Conservation (phyloP, 176 grass and related monocot species). For the Alopecurus myosuroides region DNA sequence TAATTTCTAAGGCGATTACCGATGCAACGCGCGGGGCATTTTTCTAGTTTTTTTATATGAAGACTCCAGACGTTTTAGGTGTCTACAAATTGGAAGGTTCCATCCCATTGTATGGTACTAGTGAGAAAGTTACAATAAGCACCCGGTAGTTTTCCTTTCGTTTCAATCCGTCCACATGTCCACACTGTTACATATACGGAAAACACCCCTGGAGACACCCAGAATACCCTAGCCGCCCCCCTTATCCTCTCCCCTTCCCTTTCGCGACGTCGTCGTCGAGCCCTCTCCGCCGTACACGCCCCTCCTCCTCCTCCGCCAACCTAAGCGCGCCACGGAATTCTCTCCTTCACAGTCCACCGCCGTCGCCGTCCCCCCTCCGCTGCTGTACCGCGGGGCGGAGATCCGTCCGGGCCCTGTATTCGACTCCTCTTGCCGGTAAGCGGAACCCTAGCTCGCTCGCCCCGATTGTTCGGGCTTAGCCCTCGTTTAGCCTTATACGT, state of each 20-base stretch:
- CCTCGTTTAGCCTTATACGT: background rate
- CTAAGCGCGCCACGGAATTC: background rate
- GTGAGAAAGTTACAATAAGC: background rate
- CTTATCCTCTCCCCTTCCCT: constrained; percentile 16
- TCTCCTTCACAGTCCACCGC: background rate
- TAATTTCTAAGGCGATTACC: no score
- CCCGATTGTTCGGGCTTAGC: background rate
- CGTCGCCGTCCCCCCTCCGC: background rate
- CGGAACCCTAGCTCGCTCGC: constrained; percentile 4
- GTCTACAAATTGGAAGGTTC: background rate
- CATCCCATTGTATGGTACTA: background rate
- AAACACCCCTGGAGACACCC: background rate
- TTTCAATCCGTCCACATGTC: background rate
- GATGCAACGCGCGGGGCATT: no score
- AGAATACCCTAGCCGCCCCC: background rate
- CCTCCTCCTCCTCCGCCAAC: background rate
- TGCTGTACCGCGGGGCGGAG: background rate
- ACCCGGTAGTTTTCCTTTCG: background rate
- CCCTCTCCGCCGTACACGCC: constrained; percentile 19
- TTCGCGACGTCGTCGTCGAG: constrained; percentile 5
- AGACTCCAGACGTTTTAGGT: background rate
- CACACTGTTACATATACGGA: background rate
- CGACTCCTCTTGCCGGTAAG: background rate
- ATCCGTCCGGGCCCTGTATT: background rate
- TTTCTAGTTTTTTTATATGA: no score